These are phyloP conservation scores for Plasmodium malariae DNA, from an alignment of 169 alveolate species.

Conservation along the genomic window DNA sequence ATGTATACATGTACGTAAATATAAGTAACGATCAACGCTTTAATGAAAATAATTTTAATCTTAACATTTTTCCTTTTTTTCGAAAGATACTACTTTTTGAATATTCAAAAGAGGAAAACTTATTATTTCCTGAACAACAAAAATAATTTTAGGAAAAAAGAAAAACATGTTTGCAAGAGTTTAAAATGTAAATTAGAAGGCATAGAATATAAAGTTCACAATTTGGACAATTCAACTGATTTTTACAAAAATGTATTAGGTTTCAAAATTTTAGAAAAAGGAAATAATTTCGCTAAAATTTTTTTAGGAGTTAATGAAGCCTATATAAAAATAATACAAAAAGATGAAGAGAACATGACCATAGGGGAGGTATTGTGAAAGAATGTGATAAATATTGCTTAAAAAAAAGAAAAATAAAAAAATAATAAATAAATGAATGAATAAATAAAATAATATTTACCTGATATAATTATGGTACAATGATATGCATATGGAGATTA, in stretches of 20 bases:
- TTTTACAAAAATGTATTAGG: constrained; percentile 64
- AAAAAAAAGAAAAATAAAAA: neutral
- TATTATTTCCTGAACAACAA: constrained; percentile 26
- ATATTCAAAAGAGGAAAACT: constrained; percentile 5
- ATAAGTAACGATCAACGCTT: too few relatives aligned
- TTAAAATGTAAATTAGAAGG: constrained; percentile 72
- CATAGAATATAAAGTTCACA: constrained; percentile 54
- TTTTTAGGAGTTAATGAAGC: constrained; percentile 45
- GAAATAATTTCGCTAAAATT: constrained; percentile 26
- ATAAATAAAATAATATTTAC: too few relatives aligned
- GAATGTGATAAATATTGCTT: too few relatives aligned
- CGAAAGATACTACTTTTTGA: constrained; percentile 29
- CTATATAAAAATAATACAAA: constrained; percentile 58
- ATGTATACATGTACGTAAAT: too few relatives aligned
- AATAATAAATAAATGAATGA: neutral
- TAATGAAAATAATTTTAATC: constrained; percentile 12
- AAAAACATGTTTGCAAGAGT: constrained; percentile 7
- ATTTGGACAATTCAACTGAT: constrained; percentile 35
- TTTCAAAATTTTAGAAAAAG: constrained; percentile 25
- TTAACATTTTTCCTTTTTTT: constrained; percentile 37
- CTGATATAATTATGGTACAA: too few relatives aligned
- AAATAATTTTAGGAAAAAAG: constrained; percentile 13
- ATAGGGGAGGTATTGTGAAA: constrained; percentile 40
- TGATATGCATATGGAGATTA: neutral
- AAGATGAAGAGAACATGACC: constrained; percentile 20